phyloP scores from a whole-genome alignment of 495 filamentous ascomycete species.

The Cenococcum geophilum region DNA sequence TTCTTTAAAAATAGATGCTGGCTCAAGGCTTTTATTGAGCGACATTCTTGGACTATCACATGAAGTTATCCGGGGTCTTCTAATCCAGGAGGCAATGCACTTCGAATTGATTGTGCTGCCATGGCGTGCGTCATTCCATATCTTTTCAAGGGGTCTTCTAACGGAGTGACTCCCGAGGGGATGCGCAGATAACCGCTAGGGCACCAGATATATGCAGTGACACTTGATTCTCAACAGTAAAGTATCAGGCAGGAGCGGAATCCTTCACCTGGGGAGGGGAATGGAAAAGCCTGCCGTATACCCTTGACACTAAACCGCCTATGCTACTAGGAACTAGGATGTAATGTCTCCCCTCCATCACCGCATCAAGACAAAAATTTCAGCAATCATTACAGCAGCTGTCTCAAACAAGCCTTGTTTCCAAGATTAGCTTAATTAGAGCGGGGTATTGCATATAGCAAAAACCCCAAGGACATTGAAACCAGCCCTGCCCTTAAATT shows the following conservation, averaged over 20 bases:
- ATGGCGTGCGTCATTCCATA: neutral
- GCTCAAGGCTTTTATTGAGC: neutral
- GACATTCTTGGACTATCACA: neutral
- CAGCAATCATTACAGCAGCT: neutral
- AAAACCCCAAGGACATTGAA: conserved; percentile 13
- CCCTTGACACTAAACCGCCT: neutral
- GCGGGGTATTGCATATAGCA: conserved; percentile 9
- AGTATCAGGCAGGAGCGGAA: neutral
- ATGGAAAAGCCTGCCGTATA: neutral
- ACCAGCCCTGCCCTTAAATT: conserved; percentile 21
- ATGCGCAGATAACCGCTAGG: neutral
- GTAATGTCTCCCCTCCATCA: neutral
- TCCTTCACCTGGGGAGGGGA: neutral
- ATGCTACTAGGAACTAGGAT: conserved; percentile 1
- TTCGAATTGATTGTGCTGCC: neutral
- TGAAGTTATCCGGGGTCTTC: neutral
- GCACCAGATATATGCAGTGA: neutral
- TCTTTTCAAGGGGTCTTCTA: neutral
- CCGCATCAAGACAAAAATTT: neutral
- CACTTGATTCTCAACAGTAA: neutral
- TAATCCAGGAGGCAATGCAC: neutral
- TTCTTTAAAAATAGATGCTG: too few species aligned
- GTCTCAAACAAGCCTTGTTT: conserved; percentile 9
- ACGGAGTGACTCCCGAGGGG: neutral
- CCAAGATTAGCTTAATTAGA: conserved; percentile 24